A percentile compares a stretch with the other conserved stretches of the same genome.
These are phyloP conservation scores for Aspergillus ochraceus DNA, from an alignment of 2,329 filamentous ascomycete genomes.

Conservation along the genomic window DNA sequence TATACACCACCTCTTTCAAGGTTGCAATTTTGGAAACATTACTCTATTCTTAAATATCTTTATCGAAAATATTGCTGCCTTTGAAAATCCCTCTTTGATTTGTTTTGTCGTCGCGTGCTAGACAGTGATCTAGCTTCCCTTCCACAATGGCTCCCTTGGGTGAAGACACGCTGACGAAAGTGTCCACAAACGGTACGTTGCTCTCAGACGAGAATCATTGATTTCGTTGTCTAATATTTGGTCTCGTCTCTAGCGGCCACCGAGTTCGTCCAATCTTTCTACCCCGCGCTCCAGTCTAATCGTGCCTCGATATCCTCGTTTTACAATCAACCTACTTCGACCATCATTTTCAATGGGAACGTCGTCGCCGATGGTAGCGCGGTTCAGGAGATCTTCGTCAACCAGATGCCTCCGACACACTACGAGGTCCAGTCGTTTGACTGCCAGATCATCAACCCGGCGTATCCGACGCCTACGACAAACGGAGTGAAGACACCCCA, in stretches of 20 bases:
- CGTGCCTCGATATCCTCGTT: slow-evolving; percentile 62
- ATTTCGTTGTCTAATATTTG: neutral
- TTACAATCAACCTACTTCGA: slow-evolving; percentile 63
- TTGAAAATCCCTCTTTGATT: neutral
- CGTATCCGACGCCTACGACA: slow-evolving; percentile 58
- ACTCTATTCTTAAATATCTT: neutral
- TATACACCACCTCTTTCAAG: too few relatives aligned
- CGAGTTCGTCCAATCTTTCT: slow-evolving; percentile 72
- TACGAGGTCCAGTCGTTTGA: slow-evolving; percentile 78
- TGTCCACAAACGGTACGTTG: slow-evolving; percentile 43
- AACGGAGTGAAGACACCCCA: slow-evolving; percentile 38
- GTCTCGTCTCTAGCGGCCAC: slow-evolving; percentile 59
- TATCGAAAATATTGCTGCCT: neutral
- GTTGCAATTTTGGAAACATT: neutral
- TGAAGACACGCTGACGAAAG: slow-evolving; percentile 40
- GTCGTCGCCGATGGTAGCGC: slow-evolving; percentile 61
- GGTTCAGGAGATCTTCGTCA: slow-evolving; percentile 68
- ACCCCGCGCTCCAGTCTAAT: slow-evolving; percentile 66
- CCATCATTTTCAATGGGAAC: slow-evolving; percentile 80
- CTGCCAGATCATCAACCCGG: slow-evolving; percentile 73
- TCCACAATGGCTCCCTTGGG: slow-evolving; percentile 31
- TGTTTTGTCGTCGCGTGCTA: neutral
- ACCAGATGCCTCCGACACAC: slow-evolving; percentile 61
- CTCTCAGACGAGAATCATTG: neutral
- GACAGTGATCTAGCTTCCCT: neutral